A percentile compares a stretch with the other conserved stretches of the same genome.
These are phyloP conservation scores for Atkinsonella texensis DNA, from an alignment of 2,329 filamentous ascomycete genomes.

Conservation along the genomic window DNA sequence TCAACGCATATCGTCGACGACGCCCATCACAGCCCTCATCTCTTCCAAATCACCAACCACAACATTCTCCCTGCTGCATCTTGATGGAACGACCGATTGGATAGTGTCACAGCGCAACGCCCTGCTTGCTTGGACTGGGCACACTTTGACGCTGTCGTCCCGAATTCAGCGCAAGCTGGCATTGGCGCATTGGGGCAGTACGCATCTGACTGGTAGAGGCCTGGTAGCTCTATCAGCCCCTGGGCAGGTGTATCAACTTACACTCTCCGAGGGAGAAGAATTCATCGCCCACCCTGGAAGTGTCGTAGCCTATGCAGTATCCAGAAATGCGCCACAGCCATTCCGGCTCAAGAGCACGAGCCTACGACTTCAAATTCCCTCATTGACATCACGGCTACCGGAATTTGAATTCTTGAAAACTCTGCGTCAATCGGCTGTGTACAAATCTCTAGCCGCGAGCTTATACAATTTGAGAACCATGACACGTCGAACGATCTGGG, in stretches of 20 bases:
- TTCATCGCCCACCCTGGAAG: conserved; percentile 87
- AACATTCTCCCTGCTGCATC: conserved; percentile 74
- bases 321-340: conserved; percentile 60
- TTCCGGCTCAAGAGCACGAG: conserved; percentile 77
- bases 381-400: conserved; percentile 50
- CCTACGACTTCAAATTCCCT: conserved; percentile 68
- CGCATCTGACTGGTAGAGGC: conserved; percentile 76
- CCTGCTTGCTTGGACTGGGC: conserved; percentile 91
- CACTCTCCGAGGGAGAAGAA: conserved; percentile 70
- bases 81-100: conserved; percentile 94
- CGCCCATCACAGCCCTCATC: conserved; percentile 77
- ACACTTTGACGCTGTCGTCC: conserved; percentile 66
- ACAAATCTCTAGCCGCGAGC: conserved; percentile 54
- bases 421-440: conserved; percentile 59
- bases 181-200: conserved; percentile 83
- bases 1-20: conserved; percentile 78
- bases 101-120: conserved; percentile 79
- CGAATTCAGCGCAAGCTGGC: conserved; percentile 64
- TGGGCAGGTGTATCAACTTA: conserved; percentile 81
- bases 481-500: conserved; percentile 76
- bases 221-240: conserved; percentile 74
- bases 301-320: conserved; percentile 79
- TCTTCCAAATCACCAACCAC: conserved; percentile 78
- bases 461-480: conserved; percentile 63
- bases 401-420: conserved; percentile 61